phyloP scores from a whole-genome alignment of 495 filamentous ascomycete species.

The Daldinia grandis region DNA sequence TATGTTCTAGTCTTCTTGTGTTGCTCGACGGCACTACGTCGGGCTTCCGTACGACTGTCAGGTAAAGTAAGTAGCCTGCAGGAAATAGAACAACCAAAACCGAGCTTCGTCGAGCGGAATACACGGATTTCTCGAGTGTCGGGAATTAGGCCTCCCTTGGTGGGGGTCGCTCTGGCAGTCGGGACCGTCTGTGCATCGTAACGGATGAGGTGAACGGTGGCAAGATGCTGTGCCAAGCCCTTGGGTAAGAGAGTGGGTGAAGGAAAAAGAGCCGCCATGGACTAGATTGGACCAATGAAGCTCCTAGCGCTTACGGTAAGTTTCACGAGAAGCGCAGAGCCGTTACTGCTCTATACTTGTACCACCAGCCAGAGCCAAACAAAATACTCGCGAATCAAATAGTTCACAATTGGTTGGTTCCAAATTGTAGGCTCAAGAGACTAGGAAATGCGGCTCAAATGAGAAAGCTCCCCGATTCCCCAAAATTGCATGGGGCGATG shows the following conservation, averaged over 20 bases:
- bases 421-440: neutral
- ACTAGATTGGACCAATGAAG: neutral
- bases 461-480: neutral
- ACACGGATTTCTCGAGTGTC: neutral
- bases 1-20: slow-evolving; percentile 1
- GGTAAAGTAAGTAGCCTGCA: neutral
- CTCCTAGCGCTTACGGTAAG: neutral
- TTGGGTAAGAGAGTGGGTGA: neutral
- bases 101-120: neutral
- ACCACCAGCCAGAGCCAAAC: slow-evolving; percentile 4
- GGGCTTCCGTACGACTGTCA: neutral
- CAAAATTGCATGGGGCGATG: slow-evolving; percentile 1
- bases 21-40: slow-evolving; percentile 1
- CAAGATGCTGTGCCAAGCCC: neutral
- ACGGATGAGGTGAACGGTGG: neutral
- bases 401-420: slow-evolving; percentile 19
- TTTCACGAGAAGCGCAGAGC: slow-evolving; percentile 11
- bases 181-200: neutral
- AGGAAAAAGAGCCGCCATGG: neutral
- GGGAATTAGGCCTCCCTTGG: neutral
- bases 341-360: slow-evolving; percentile 11
- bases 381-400: slow-evolving; percentile 24
- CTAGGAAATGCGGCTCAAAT: slow-evolving; percentile 30
- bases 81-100: neutral
- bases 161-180: neutral